phyloP scores from a whole-genome alignment of 805 yeast species.

The Starmerella scarabaei region DNA sequence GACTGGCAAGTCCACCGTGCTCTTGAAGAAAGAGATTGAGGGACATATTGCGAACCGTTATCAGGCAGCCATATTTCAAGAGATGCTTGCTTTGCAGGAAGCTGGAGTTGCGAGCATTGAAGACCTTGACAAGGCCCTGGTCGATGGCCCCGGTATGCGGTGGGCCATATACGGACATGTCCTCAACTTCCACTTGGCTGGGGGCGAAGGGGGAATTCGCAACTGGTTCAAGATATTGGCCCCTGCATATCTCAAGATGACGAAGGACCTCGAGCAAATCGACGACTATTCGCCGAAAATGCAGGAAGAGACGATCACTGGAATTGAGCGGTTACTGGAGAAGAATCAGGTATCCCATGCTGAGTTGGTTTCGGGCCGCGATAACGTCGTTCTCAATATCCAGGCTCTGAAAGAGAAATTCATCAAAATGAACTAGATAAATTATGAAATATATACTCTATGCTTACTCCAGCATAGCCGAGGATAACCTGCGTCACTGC shows the following conservation, averaged over 20 bases:
- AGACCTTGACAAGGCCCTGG: conserved; percentile 12
- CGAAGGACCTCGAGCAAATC: conserved; percentile 8
- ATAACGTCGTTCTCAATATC: conserved; percentile 8
- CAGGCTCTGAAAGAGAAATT: conserved; percentile 10
- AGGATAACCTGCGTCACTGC: too few relatives aligned
- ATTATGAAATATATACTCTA: too few relatives aligned
- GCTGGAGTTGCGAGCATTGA: conserved; percentile 13
- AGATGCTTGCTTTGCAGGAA: conserved; percentile 6
- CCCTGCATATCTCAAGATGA: conserved; percentile 10
- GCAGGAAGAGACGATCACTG: conserved; percentile 5
- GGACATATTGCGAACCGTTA: conserved; percentile 17
- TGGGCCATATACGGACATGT: conserved; percentile 15
- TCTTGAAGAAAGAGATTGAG: conserved; percentile 13
- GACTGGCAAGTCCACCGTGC: conserved; percentile 9
- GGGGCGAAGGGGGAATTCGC: conserved; percentile 12
- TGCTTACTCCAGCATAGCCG: too few relatives aligned
- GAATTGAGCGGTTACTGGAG: conserved; percentile 4
- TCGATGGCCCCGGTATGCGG: conserved; percentile 15
- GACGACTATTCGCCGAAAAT: conserved; percentile 6
- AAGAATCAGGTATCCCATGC: conserved; percentile 2
- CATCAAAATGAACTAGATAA: conserved; percentile 2
- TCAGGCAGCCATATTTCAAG: conserved; percentile 14
- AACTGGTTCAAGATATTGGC: conserved; percentile 8
- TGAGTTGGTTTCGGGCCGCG: conserved; percentile 11
- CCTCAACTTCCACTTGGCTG: conserved; percentile 14